Base-by-base conservation (phyloP, 179 eudicot species). In the Drosera spatulata region DNA sequence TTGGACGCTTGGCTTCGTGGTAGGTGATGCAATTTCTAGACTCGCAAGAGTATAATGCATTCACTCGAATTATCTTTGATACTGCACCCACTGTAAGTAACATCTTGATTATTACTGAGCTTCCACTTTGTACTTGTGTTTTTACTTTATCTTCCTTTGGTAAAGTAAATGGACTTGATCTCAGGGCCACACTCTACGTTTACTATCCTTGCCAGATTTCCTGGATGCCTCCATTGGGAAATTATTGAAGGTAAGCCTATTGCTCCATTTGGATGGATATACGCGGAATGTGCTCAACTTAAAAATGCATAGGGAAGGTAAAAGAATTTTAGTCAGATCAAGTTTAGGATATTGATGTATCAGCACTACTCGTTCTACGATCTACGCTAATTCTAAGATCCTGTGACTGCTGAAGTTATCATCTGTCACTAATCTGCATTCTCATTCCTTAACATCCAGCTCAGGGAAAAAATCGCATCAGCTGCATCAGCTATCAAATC, bases 21-120 rank as follows among this genome's bases (percentile, higher is more conserved):
- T 77, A 89, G 99, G 99, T 93, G 69, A 93, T 93, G 62, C 96
- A 93, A 83, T 93, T 93, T 65, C 87, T 89, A 46, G 99, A 93
- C 56, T 85, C 93, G 62, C 72, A 63, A 71, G 86, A 93, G 61
- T 93, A 91, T 67, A 79, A 66, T 61, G 81, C 83, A 84, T 93
- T 93, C 67, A 84, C 99, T 47, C 81, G 99, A 13, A 89, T 93
- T 61, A 81, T 93, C 37, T 91, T 93, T 75, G 99, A 93, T 73
- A 93, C 96, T 50, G 96, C 96, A 67, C 96, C 99, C 51, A 89
- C 99, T 78, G 99, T 93, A 64, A 84, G 85, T 43, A 60, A 57
- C 59, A 13, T 13, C 38, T 39, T 50, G 41, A 42, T 50, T 10
- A n/a, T 55, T 60, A 47, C 43, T 38, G 12, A 5, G 44, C 14